Base-by-base conservation (phyloP, 2,329 filamentous ascomycete genomes). In the Scortechinia acanthostroma region DNA sequence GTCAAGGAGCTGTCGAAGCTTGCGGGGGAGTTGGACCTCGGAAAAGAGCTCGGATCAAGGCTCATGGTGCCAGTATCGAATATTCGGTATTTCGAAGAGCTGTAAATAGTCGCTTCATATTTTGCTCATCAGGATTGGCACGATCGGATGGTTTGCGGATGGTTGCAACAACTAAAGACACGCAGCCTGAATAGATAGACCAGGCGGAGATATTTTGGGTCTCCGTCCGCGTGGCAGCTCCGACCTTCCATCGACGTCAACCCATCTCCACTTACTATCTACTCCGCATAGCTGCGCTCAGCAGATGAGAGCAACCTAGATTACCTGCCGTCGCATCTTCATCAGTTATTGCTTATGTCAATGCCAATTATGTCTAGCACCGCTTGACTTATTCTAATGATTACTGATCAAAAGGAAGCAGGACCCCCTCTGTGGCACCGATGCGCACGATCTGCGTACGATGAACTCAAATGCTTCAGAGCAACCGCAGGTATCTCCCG, bases 1-100 rank as follows among this genome's bases (percentile, higher is more conserved):
- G 35, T 40, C 6, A 40, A 17, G 17, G 35, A 40, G 35, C 35
- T 40, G 35, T 40, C 35, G 35, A 17, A 40, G 35, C 35, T 40
- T 10, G 35, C 35, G 17, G 35, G 35, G 17, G 35, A 40, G 17
- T 10, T 40, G 13, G 35, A 40, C 35, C 35, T 40, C 35, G 35
- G 35, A 19, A 40, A 40, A 6, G 35, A 13, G 17, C 35, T 40
- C 10, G 35, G 35, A 40, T 40, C 35, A 40, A 40, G 35, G 35
- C 35, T 40, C 35, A 40, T 40, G 35, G 17, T 40, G 35, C 35
- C 35, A 40, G 20, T 10, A 6, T 40, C 35, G 35, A 40, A 40
- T 19, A 6, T 10, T 19, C 10, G 20, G 20, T 40, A 19, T 10
- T 6, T 10, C 17, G 6, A 40, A 19, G 17, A 19, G 10, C 17